Conservation (phyloP, 805 yeast genomes). For the Nakazawaea holstii region DNA sequence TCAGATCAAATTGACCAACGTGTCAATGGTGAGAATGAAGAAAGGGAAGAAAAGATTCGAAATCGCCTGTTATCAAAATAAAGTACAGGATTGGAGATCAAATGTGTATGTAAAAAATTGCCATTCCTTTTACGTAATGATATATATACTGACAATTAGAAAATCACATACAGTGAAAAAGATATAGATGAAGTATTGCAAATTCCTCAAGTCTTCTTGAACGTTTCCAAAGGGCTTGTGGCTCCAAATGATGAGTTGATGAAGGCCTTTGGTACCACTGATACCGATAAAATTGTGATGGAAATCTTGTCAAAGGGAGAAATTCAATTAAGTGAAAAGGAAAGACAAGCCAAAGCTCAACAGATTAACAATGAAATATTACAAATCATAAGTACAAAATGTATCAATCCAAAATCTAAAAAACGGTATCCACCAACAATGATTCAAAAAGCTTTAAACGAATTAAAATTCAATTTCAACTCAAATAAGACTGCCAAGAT, state of each 20-base stretch:
- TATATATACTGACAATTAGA: slow-evolving; percentile 14
- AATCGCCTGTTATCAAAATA: slow-evolving; percentile 93
- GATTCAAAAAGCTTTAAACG: slow-evolving; percentile 80
- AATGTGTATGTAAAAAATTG: slow-evolving; percentile 36
- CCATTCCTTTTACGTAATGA: neutral
- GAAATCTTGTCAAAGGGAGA: slow-evolving; percentile 91
- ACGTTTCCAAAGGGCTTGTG: slow-evolving; percentile 91
- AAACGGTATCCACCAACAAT: slow-evolving; percentile 93
- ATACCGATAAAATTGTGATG: slow-evolving; percentile 65
- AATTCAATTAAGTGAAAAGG: slow-evolving; percentile 90
- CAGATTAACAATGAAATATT: slow-evolving; percentile 80
- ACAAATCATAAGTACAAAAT: slow-evolving; percentile 79
- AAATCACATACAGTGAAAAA: slow-evolving; percentile 51
- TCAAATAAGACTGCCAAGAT: slow-evolving; percentile 72
- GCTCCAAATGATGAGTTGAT: slow-evolving; percentile 83
- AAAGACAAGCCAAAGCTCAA: slow-evolving; percentile 67
- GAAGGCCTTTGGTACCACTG: slow-evolving; percentile 69
- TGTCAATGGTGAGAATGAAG: slow-evolving; percentile 84
- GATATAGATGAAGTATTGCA: slow-evolving; percentile 95
- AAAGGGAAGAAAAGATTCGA: slow-evolving; percentile 91
- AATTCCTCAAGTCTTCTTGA: slow-evolving; percentile 88
- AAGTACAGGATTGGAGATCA: slow-evolving; percentile 91
- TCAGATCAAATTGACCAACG: slow-evolving; percentile 89
- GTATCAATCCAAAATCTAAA: slow-evolving; percentile 84
- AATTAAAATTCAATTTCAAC: slow-evolving; percentile 73